A percentile compares a stretch with the other conserved stretches of the same genome.
Evolutionary conservation across 768 basidiomycete species (phyloP).

Genomic region (Gymnopilus junonius): DNA sequence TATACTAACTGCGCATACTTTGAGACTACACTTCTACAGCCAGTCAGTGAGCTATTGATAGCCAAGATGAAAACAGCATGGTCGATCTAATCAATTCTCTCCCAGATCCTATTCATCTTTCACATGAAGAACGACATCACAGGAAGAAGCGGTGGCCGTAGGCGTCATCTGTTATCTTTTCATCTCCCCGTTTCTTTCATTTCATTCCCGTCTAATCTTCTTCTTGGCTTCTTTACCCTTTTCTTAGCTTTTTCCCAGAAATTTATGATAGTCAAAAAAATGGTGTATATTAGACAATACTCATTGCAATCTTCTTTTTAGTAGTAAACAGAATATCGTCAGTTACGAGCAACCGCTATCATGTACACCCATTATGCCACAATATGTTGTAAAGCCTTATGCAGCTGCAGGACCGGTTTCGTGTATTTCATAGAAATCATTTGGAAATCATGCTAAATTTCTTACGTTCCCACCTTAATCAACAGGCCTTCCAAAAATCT

Average conservation of each 20-base stretch:
- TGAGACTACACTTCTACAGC: conserved; percentile 17
- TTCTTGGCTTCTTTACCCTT: neutral
- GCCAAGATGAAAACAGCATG: conserved; percentile 8
- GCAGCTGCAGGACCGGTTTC: neutral
- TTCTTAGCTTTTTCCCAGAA: neutral
- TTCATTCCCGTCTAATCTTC: neutral
- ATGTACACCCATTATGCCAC: neutral
- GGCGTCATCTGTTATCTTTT: neutral
- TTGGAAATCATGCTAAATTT: neutral
- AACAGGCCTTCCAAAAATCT: neutral
- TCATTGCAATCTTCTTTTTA: neutral
- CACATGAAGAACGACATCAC: conserved; percentile 18
- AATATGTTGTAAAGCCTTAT: neutral
- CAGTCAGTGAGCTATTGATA: conserved; percentile 11
- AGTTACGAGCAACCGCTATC: neutral
- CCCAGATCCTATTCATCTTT: conserved; percentile 14
- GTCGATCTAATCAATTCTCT: conserved; percentile 4
- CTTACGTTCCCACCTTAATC: neutral
- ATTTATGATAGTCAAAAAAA: neutral
- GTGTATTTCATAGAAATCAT: neutral
- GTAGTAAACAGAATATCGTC: neutral
- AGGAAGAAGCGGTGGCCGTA: conserved; percentile 24
- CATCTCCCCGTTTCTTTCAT: conserved; percentile 13
- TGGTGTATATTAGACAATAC: neutral
- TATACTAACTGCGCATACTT: conserved; percentile 1